Evolutionary conservation across 768 basidiomycete species (phyloP).

Genomic region (Cystofilobasidium ferigula): DNA sequence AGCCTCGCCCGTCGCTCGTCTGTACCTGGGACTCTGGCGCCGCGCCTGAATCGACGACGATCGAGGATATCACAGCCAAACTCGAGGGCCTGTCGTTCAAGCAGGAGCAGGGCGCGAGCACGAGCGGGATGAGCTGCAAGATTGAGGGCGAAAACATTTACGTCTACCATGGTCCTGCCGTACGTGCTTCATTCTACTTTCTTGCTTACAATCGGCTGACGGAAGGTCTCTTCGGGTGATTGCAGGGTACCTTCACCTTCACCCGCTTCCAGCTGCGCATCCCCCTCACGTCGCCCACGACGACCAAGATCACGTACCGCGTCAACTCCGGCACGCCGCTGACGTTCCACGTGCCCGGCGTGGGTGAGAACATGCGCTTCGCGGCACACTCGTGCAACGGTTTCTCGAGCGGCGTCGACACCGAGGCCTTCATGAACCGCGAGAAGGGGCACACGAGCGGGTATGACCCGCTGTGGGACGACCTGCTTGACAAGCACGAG

Average conservation of each 20-base stretch:
- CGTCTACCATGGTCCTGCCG: conserved; percentile 25
- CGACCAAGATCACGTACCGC: conserved; percentile 62
- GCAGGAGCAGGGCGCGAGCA: neutral
- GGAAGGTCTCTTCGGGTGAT: conserved; percentile 21
- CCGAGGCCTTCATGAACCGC: conserved; percentile 41
- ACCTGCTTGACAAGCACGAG: conserved; percentile 72
- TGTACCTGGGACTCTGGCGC: conserved; percentile 34
- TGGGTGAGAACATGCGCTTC: conserved; percentile 76
- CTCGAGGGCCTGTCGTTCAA: conserved; percentile 25
- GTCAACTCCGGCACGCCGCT: conserved; percentile 69
- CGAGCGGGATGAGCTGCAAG: neutral
- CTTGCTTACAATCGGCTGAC: neutral
- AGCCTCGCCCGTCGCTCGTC: conserved; percentile 29
- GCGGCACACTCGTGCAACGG: conserved; percentile 52
- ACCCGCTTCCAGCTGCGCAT: conserved; percentile 85
- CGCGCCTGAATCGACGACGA: conserved; percentile 38
- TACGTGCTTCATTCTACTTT: conserved; percentile 27
- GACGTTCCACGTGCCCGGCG: conserved; percentile 72
- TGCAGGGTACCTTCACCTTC: conserved; percentile 69
- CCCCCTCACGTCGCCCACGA: conserved; percentile 47
- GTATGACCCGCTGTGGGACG: conserved; percentile 57
- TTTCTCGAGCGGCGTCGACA: conserved; percentile 62
- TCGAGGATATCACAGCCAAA: neutral
- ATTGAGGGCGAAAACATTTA: conserved; percentile 12
- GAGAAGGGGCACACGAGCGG: conserved; percentile 16